Conservation (phyloP, 1,284 basidiomycete genomes). For the Rhizoctonia solani region DNA sequence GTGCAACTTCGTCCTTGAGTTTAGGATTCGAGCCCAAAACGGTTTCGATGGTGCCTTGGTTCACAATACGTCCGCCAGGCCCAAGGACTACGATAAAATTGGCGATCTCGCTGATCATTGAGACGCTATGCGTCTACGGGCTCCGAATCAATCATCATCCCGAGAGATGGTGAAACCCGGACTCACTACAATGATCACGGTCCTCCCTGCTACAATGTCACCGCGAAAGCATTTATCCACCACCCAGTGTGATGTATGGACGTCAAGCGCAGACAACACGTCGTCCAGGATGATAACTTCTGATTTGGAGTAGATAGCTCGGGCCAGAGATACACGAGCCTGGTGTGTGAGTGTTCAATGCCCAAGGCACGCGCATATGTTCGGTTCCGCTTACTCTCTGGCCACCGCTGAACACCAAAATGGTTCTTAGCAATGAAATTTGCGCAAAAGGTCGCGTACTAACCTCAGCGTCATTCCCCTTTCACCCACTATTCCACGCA, state of each 20-base stretch:
- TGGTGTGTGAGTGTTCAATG: constrained; percentile 43
- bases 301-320: constrained; percentile 76
- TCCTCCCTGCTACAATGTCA: constrained; percentile 47
- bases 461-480: constrained; percentile 71
- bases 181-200: constrained; percentile 49
- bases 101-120: constrained; percentile 47
- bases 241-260: constrained; percentile 50
- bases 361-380: too few relatives aligned
- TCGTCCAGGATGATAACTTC: constrained; percentile 62
- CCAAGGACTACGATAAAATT: constrained; percentile 48
- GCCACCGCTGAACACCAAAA: constrained; percentile 49
- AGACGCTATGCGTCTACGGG: constrained; percentile 47
- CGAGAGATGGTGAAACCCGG: background rate
- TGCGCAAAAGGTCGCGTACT: constrained; percentile 43
- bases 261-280: constrained; percentile 46
- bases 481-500: constrained; percentile 81
- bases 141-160: background rate
- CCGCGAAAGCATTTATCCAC: constrained; percentile 49
- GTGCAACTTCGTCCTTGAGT: constrained; percentile 41
- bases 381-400: constrained; percentile 52
- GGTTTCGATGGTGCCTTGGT: constrained; percentile 54
- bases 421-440: constrained; percentile 13
- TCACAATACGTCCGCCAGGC: constrained; percentile 55
- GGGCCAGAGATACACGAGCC: constrained; percentile 79
- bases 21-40: constrained; percentile 47